phyloP scores from a whole-genome alignment of 2,329 filamentous ascomycete species.

The Nemania abortiva region DNA sequence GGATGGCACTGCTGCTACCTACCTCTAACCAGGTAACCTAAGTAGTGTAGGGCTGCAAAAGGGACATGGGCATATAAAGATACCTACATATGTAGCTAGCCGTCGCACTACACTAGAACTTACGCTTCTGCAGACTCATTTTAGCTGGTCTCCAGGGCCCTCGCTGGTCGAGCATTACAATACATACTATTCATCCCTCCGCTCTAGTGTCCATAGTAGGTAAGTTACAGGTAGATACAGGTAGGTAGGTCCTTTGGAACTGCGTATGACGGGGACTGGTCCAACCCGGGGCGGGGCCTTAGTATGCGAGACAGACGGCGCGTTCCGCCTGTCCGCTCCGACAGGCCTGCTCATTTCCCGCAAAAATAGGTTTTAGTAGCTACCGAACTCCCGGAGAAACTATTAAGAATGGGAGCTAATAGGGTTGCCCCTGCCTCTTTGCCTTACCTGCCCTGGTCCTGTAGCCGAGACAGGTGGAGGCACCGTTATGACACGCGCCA shows the following conservation, averaged over 20 bases:
- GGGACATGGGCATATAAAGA: too few species aligned
- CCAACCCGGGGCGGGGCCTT: conserved; percentile 2
- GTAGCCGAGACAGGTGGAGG: conserved; percentile 10
- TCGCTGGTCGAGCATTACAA: too few species aligned
- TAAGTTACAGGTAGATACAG: not conserved
- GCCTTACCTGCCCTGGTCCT: not conserved
- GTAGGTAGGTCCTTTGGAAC: conserved; percentile 1
- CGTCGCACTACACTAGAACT: too few species aligned
- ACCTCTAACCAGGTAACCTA: too few species aligned
- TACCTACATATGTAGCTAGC: too few species aligned
- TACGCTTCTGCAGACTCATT: too few species aligned
- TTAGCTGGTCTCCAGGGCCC: too few species aligned
- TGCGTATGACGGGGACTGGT: not conserved
- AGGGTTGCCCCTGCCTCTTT: not conserved
- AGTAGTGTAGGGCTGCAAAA: too few species aligned
- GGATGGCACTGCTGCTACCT: too few species aligned
- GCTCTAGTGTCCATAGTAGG: too few species aligned
- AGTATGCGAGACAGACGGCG: conserved; percentile 11
- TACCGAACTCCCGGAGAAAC: not conserved
- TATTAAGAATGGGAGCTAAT: conserved; percentile 14
- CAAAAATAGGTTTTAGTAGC: not conserved
- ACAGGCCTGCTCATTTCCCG: conserved; percentile 8
- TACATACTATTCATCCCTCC: too few species aligned
- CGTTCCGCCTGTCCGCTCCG: conserved; percentile 19
- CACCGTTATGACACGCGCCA: not conserved